phyloP scores from a whole-genome alignment of 371 early-diverging fungal genomes.

The Capillidium rhysosporum region DNA sequence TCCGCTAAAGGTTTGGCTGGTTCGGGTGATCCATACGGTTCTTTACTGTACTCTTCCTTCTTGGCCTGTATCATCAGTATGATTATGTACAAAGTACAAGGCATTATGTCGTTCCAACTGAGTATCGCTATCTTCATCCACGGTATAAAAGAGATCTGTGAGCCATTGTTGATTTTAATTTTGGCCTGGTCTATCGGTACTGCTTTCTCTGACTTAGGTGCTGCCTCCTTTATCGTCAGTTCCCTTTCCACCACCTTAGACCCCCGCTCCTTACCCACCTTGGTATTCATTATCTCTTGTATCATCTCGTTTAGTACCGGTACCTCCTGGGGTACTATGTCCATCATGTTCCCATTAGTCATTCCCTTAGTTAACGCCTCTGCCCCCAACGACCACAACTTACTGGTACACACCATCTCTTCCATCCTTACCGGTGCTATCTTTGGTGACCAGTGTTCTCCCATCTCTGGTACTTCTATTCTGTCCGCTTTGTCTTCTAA shows the following conservation, averaged over 20 bases:
- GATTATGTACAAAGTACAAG: background rate
- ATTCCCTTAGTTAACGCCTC: conserved; percentile 3
- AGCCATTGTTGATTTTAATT: conserved; percentile 5
- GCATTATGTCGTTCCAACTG: background rate
- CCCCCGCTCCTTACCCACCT: conserved; percentile 3
- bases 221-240: conserved; percentile 6
- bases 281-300: conserved; percentile 8
- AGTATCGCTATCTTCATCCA: conserved; percentile 1
- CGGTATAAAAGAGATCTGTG: conserved; percentile 6
- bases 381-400: background rate
- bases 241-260: background rate
- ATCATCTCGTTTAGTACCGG: conserved; percentile 8
- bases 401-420: conserved; percentile 5
- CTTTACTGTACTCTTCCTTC: conserved; percentile 6
- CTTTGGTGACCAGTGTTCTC: conserved; percentile 8
- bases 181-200: conserved; percentile 7
- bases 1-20: background rate
- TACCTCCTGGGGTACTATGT: conserved; percentile 9
- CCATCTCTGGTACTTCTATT: conserved; percentile 7
- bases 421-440: conserved; percentile 8
- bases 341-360: conserved; percentile 8
- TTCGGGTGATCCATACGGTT: conserved; percentile 4
- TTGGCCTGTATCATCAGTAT: conserved; percentile 4
- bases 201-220: conserved; percentile 5
- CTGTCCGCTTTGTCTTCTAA: conserved; percentile 7